phyloP scores from a whole-genome alignment of 2,329 filamentous ascomycete species.

The Botrytis elliptica region DNA sequence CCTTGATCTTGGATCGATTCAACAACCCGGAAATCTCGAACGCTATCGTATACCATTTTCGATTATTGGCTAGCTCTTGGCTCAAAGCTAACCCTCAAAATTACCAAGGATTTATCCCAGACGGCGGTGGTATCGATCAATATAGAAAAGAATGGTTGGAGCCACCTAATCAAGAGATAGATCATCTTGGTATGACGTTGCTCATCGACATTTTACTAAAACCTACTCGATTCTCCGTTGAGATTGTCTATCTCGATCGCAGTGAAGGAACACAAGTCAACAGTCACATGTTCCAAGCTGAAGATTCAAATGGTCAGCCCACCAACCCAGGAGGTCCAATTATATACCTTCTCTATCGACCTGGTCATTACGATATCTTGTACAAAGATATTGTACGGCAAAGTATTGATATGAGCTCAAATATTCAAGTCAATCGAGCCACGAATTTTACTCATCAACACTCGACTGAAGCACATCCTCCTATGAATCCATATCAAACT shows the following conservation, averaged over 20 bases:
- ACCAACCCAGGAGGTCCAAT: conserved; percentile 46
- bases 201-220: conserved; percentile 78
- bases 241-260: conserved; percentile 88
- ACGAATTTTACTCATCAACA: conserved; percentile 47
- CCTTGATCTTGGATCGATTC: conserved; percentile 63
- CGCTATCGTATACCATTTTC: conserved; percentile 79
- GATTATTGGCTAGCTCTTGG: conserved; percentile 81
- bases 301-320: conserved; percentile 42
- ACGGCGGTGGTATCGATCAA: conserved; percentile 56
- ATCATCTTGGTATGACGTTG: conserved; percentile 79
- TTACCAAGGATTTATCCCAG: conserved; percentile 71
- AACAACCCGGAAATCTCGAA: conserved; percentile 68
- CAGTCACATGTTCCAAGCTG: conserved; percentile 44
- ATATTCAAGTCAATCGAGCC: conserved; percentile 55
- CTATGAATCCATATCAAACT: conserved; percentile 41
- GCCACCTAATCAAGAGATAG: conserved; percentile 77
- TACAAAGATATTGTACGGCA: conserved; percentile 57
- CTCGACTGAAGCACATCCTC: conserved; percentile 42
- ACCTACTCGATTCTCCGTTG: conserved; percentile 73
- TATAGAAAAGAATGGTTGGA: conserved; percentile 74
- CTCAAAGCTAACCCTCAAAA: conserved; percentile 70
- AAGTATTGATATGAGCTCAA: conserved; percentile 36
- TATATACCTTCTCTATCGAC: conserved; percentile 64
- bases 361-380: conserved; percentile 89
- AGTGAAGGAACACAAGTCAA: conserved; percentile 77